Base-by-base conservation (phyloP, 2,329 filamentous ascomycete species). In the Geosmithia morbida region DNA sequence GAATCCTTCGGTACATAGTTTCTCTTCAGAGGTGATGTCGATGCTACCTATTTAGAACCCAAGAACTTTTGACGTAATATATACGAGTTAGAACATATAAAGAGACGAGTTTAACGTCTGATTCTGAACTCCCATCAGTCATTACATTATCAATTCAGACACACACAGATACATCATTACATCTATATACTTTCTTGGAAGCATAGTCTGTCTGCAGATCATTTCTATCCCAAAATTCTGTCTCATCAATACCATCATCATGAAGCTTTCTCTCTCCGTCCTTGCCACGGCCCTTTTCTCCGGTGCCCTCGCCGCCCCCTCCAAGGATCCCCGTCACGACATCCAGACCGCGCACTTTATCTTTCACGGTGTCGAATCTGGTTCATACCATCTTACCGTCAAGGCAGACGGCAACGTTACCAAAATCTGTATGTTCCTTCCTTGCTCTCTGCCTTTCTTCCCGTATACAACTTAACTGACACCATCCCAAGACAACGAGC, bases 311-410 rank as follows among this genome's bases (percentile, higher is more conserved):
- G 39, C 48, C 30, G 29, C 13, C 16, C 44, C 40, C 44, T 46
- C 29, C 43, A 16, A 16, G 22, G 39, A 2, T 46, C 20, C 17
- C 49, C 4, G 44, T 11, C 57, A 62, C 37, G 55, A 53, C 40
- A 51, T 57, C 16, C 63, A 66, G 42, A 62, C 61, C 6, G 65
- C 66, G 4, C 60, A 68, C 49, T 59, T 74, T 45, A 67, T 55
- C 18, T 71, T 74, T 53, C 62, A 68, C 52, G 65, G 61, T 37
- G 66, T 62, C 2, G 20, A 29, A 4, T 61, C 67, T 7, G 61
- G 61, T 16, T 57, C 59, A 2, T 73, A 71, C 54, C 51, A 60
- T 1, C 54, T 75, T 47, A 49, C 52, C 18, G 61, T 75, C 22
- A 61, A 63, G 10, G 65, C 67, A 7, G 64, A 74, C 48, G 67